These are phyloP conservation scores for Alternaria viburni DNA, from an alignment of 2,329 filamentous ascomycete species.

Conservation along the genomic window DNA sequence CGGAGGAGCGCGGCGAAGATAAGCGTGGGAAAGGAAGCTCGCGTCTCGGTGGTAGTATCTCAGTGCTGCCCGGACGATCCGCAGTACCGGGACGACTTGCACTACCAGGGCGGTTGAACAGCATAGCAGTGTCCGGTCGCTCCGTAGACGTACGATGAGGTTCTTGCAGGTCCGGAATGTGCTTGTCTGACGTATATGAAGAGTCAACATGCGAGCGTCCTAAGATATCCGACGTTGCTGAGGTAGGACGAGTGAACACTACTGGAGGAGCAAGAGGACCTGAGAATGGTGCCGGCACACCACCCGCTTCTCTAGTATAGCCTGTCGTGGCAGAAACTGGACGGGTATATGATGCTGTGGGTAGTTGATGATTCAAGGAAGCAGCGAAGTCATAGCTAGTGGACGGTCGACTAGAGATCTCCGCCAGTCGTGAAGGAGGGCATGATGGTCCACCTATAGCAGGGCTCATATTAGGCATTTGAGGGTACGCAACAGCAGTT, in stretches of 20 bases:
- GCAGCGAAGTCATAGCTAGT: conserved; percentile 25
- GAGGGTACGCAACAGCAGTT: background rate
- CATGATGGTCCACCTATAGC: conserved; percentile 22
- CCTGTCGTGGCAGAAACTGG: conserved; percentile 26
- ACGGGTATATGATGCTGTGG: conserved; percentile 17
- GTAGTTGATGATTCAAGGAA: conserved; percentile 8
- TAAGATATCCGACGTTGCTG: conserved; percentile 22
- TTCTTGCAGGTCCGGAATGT: conserved; percentile 10
- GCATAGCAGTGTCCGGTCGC: conserved; percentile 26
- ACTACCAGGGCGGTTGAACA: conserved; percentile 18
- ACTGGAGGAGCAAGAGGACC: conserved; percentile 33
- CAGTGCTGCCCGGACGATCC: conserved; percentile 16
- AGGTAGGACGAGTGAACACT: conserved; percentile 34
- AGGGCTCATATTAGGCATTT: background rate
- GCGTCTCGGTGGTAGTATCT: conserved; percentile 43
- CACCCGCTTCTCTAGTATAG: background rate
- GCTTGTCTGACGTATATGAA: conserved; percentile 2
- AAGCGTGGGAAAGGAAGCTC: conserved; percentile 50
- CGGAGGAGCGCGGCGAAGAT: conserved; percentile 34
- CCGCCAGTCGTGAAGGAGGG: conserved; percentile 34
- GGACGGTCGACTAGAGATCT: conserved; percentile 31
- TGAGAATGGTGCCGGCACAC: background rate
- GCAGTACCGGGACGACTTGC: background rate
- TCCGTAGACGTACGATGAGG: background rate
- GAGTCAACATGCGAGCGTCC: background rate